These are phyloP conservation scores for Pholiota conissans DNA, from an alignment of 768 basidiomycete genomes.

Conservation along the genomic window DNA sequence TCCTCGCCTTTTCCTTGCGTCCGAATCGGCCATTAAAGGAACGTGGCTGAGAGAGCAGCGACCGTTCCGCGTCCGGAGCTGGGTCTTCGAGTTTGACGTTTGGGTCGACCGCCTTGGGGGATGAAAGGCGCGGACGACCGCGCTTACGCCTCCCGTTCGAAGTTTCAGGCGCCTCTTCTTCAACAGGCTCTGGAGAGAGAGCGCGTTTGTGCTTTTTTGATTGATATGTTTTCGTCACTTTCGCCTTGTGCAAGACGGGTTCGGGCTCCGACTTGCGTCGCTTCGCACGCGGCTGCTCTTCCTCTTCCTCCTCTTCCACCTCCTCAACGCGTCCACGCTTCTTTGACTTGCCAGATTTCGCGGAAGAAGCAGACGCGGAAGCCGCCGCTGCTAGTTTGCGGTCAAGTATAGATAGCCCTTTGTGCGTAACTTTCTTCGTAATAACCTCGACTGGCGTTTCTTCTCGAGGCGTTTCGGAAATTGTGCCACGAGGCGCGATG, in stretches of 20 bases:
- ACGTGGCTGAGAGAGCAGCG: conserved; percentile 56
- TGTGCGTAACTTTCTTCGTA: conserved; percentile 50
- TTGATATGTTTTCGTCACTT: conserved; percentile 26
- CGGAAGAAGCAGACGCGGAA: conserved; percentile 23
- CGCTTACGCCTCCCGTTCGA: conserved; percentile 34
- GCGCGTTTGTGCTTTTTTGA: conserved; percentile 14
- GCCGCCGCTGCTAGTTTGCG: conserved; percentile 51
- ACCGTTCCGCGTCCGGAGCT: conserved; percentile 38
- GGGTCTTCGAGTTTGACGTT: conserved; percentile 26
- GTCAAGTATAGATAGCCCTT: conserved; percentile 50
- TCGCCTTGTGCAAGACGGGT: conserved; percentile 15
- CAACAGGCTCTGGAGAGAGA: conserved; percentile 14
- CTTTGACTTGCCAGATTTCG: conserved; percentile 19
- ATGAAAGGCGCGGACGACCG: conserved; percentile 40
- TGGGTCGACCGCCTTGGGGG: conserved; percentile 16
- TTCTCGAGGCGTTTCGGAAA: conserved; percentile 52
- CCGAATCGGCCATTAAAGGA: conserved; percentile 68
- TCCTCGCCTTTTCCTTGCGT: conserved; percentile 52
- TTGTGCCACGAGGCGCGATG: conserved; percentile 45
- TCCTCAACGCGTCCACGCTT: conserved; percentile 30
- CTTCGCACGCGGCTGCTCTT: conserved; percentile 38
- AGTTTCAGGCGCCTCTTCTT: conserved; percentile 8
- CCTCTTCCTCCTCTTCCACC: conserved; percentile 27
- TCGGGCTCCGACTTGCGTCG: conserved; percentile 46
- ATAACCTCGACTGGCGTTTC: conserved; percentile 47